Evolutionary conservation across 805 yeast genomes (phyloP).

Genomic region (Candida morakotiae): DNA sequence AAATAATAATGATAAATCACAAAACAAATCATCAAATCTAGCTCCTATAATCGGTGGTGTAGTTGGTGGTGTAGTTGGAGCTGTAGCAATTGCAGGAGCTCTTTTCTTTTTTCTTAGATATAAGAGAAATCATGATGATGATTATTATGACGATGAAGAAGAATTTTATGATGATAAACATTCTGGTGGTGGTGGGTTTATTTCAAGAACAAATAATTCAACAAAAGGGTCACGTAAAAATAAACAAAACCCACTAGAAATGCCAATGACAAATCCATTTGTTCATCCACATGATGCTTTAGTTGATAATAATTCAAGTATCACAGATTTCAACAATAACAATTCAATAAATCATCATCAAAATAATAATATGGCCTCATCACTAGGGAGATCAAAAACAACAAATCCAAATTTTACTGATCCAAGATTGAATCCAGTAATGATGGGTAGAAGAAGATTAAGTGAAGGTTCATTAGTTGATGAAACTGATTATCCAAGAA

Average conservation of each 20-base stretch:
- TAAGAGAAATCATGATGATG: slow-evolving; percentile 35
- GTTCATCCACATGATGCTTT: slow-evolving; percentile 53
- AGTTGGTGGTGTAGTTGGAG: slow-evolving; percentile 38
- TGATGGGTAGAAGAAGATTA: slow-evolving; percentile 79
- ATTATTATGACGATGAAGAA: slow-evolving; percentile 41
- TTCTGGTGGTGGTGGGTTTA: slow-evolving; percentile 6
- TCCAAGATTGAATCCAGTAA: slow-evolving; percentile 67
- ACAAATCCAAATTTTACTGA: slow-evolving; percentile 32
- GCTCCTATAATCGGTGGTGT: slow-evolving; percentile 42
- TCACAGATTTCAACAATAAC: not conserved
- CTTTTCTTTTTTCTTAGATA: slow-evolving; percentile 40
- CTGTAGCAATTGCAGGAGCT: slow-evolving; percentile 29
- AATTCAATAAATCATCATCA: too few relatives aligned
- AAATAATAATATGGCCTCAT: not conserved
- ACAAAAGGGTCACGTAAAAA: slow-evolving; percentile 11
- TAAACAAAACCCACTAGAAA: slow-evolving; percentile 27
- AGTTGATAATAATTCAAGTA: slow-evolving; percentile 8
- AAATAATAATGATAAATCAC: not conserved
- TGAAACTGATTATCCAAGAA: slow-evolving; percentile 72
- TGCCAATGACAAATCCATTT: slow-evolving; percentile 57
- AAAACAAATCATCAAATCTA: slow-evolving; percentile 27
- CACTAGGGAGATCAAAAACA: slow-evolving; percentile 3
- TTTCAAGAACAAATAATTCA: slow-evolving; percentile 11
- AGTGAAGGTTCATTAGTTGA: slow-evolving; percentile 86
- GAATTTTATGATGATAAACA: slow-evolving; percentile 21